These are phyloP conservation scores for Fusarium penzigii DNA, from an alignment of 2,329 filamentous ascomycete species.

Conservation along the genomic window DNA sequence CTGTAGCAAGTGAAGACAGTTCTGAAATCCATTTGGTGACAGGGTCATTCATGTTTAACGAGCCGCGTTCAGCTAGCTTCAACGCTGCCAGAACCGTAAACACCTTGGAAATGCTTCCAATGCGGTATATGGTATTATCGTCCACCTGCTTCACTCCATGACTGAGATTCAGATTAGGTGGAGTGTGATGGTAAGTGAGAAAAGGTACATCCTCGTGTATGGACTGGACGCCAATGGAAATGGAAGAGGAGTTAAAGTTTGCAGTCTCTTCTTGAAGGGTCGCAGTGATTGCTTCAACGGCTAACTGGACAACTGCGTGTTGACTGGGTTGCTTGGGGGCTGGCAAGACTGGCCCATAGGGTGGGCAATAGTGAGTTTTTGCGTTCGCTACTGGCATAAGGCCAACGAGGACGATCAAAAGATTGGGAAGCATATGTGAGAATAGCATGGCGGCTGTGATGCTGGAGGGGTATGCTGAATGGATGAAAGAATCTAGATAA, in stretches of 20 bases:
- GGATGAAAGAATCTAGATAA: too few relatives aligned
- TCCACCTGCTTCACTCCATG: neutral
- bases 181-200: conserved; percentile 1
- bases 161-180: neutral
- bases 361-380: conserved; percentile 1
- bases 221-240: conserved; percentile 3
- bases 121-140: neutral
- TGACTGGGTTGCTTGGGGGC: neutral
- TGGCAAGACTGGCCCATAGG: conserved; percentile 4
- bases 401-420: neutral
- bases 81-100: neutral
- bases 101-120: conserved; percentile 9
- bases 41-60: conserved; percentile 3
- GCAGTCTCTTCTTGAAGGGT: neutral
- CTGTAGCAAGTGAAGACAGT: neutral
- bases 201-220: conserved; percentile 1
- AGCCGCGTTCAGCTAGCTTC: neutral
- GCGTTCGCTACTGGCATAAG: neutral
- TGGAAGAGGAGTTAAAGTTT: neutral
- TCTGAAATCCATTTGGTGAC: conserved; percentile 2
- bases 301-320: neutral
- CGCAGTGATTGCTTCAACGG: neutral
- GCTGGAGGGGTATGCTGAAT: too few relatives aligned
- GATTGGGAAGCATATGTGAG: neutral
- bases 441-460: neutral